Percentiles rank a stretch among this genome's conserved stretches.
Conservation (phyloP, 208 protist species). For the Crithidia sp. region DNA sequence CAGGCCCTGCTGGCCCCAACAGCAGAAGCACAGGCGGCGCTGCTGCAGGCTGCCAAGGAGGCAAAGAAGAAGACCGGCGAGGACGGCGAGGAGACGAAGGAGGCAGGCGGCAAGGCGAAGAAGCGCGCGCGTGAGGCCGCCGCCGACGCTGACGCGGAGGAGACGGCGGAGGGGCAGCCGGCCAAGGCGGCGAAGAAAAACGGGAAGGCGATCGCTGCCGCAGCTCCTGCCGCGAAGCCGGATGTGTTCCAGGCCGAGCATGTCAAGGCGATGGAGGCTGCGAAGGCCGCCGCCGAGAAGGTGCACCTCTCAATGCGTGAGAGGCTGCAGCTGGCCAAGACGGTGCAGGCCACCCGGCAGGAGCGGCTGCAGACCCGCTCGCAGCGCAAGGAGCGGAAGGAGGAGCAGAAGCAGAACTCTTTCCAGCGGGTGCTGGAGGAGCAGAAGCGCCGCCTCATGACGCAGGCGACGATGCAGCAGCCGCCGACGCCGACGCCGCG, state of each 20-base stretch:
- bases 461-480: slow-evolving; percentile 47
- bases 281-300: slow-evolving; percentile 54
- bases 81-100: slow-evolving; percentile 6
- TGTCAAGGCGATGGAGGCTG: slow-evolving; percentile 54
- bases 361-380: slow-evolving; percentile 47
- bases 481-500: slow-evolving; percentile 4
- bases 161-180: neutral
- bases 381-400: slow-evolving; percentile 48
- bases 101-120: slow-evolving; percentile 12
- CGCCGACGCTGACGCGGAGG: neutral
- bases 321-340: slow-evolving; percentile 57
- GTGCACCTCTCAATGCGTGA: slow-evolving; percentile 58
- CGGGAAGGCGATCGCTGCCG: slow-evolving; percentile 7
- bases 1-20: slow-evolving; percentile 64
- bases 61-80: slow-evolving; percentile 31
- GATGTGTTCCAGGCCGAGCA: slow-evolving; percentile 65
- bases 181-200: slow-evolving; percentile 3
- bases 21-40: slow-evolving; percentile 26
- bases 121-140: slow-evolving; percentile 1
- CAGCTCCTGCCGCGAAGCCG: slow-evolving; percentile 20
- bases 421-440: slow-evolving; percentile 82
- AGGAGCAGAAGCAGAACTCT: slow-evolving; percentile 48
- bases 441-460: slow-evolving; percentile 82
- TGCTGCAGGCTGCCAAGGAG: slow-evolving; percentile 20
- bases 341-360: slow-evolving; percentile 59